Percentiles rank a stretch among this genome's conserved stretches.
Evolutionary conservation across 2,329 filamentous ascomycete species (phyloP).

Genomic region (Penicillium sp.): DNA sequence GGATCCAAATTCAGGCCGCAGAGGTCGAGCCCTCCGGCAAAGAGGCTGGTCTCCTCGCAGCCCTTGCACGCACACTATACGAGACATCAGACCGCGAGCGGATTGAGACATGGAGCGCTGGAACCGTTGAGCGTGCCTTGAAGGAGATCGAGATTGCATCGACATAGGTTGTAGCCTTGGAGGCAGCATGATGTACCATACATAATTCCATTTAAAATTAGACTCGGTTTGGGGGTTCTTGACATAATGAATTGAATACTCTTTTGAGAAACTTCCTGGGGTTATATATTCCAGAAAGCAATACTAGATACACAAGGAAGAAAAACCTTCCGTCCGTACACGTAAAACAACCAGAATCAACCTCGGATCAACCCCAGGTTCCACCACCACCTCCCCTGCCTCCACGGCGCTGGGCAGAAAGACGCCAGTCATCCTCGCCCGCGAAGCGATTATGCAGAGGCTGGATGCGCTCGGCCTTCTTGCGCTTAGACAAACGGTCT

Average conservation of each 20-base stretch:
- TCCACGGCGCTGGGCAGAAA: slow-evolving; percentile 81
- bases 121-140: slow-evolving; percentile 39
- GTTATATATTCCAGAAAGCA: not conserved
- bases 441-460: slow-evolving; percentile 91
- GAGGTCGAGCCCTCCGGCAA: slow-evolving; percentile 44
- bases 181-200: slow-evolving; percentile 6
- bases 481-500: slow-evolving; percentile 82
- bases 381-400: slow-evolving; percentile 85
- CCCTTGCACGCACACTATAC: slow-evolving; percentile 60
- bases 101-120: slow-evolving; percentile 65
- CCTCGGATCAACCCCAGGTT: slow-evolving; percentile 79
- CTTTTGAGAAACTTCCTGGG: not conserved
- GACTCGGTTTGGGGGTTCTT: not conserved
- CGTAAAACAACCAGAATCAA: slow-evolving; percentile 23
- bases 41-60: slow-evolving; percentile 46
- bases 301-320: not conserved
- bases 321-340: not conserved
- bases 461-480: slow-evolving; percentile 92
- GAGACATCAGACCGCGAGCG: slow-evolving; percentile 67
- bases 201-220: not conserved
- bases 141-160: slow-evolving; percentile 10
- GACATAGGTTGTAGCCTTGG: slow-evolving; percentile 2
- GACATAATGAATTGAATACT: not conserved
- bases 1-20: slow-evolving; percentile 65
- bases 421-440: slow-evolving; percentile 90